Base-by-base conservation (phyloP, 2,329 filamentous ascomycete species). In the Venturia pyrina region DNA sequence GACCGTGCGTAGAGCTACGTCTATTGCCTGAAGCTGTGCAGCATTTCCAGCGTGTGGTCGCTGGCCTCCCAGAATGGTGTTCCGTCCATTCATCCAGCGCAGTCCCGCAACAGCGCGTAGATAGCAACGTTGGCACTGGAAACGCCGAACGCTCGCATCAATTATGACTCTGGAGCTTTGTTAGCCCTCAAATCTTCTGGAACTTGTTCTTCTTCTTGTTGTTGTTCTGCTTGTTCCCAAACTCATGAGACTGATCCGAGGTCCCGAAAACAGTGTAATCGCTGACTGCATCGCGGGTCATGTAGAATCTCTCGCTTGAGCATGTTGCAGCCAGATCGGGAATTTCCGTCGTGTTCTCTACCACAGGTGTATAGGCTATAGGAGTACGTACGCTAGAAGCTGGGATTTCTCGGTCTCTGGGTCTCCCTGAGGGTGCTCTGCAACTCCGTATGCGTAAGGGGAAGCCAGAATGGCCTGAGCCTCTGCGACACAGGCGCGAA, bases 111-210 rank as follows among this genome's bases (percentile, higher is more conserved):
- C 80, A 17, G 83, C 83, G 68, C 81, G 80, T 5, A 87, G 78
- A 69, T 86, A 87, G 64, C 84, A 81, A 69, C 82, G 82, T 72
- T 88, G 84, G 60, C 84, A 85, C 71, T 82, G 81, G 74, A 87
- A 86, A 4, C 85, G 82, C 61, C 85, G 81, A 44, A 84, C 79
- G 62, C 82, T 81, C 48, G 84, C 82, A 71, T 88, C 85, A 61
- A 82, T 75, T 64, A 88, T 85, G 60, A 88, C 82, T 62, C 85
- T 69, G 64, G 11, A n/a, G 28, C 53, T 59, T 17, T 8, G 32
- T 59, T 59, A 59, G 53, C 53, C 53, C 13, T 59, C 32, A 21
- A 34, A 34, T 8, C n/a, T 37, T 13, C 53, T n/a, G 32, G 19
- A n/a, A 6, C 53, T n/a, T 8, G 19, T n/a, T 59, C 15, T 34